Conservation (phyloP, 805 yeast species). For the Spencermartinsiella europaea region DNA sequence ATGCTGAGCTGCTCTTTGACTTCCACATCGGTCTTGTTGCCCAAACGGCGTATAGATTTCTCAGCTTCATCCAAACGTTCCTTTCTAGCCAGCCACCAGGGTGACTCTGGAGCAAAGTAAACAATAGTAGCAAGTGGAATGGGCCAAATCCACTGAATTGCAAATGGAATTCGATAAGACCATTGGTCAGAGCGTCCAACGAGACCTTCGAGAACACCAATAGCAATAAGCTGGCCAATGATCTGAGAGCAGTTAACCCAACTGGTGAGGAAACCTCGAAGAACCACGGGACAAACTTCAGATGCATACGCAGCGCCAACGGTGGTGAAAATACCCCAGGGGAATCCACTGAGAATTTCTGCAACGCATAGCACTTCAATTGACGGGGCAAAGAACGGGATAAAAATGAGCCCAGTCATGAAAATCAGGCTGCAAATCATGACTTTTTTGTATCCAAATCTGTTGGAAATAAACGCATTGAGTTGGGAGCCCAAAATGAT, state of each 20-base stretch:
- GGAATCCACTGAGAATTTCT: conserved; percentile 35
- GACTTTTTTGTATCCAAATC: conserved; percentile 42
- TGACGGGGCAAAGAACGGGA: conserved; percentile 42
- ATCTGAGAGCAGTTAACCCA: conserved; percentile 50
- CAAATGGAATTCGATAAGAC: conserved; percentile 51
- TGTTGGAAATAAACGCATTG: conserved; percentile 42
- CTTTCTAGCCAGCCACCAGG: conserved; percentile 48
- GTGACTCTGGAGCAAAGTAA: conserved; percentile 49
- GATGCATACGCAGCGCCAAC: conserved; percentile 48
- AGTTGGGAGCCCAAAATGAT: conserved; percentile 42
- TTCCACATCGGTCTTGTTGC: conserved; percentile 33
- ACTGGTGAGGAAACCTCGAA: conserved; percentile 46
- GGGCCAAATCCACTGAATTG: conserved; percentile 58
- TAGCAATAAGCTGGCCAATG: conserved; percentile 50
- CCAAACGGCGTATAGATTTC: conserved; percentile 48
- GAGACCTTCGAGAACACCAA: conserved; percentile 45
- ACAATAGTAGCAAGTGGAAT: conserved; percentile 37
- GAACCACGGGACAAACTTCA: conserved; percentile 49
- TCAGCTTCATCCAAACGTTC: conserved; percentile 41
- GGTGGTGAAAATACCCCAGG: conserved; percentile 51
- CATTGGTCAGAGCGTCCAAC: conserved; percentile 25
- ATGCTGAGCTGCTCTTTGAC: conserved; percentile 1
- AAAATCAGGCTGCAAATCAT: conserved; percentile 34
- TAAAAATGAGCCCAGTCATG: conserved; percentile 38
- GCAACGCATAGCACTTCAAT: conserved; percentile 35